Percentiles rank a stretch among this genome's conserved stretches.
phyloP scores from a whole-genome alignment of 2,329 filamentous ascomycete species.

The Aschersonia sp. region DNA sequence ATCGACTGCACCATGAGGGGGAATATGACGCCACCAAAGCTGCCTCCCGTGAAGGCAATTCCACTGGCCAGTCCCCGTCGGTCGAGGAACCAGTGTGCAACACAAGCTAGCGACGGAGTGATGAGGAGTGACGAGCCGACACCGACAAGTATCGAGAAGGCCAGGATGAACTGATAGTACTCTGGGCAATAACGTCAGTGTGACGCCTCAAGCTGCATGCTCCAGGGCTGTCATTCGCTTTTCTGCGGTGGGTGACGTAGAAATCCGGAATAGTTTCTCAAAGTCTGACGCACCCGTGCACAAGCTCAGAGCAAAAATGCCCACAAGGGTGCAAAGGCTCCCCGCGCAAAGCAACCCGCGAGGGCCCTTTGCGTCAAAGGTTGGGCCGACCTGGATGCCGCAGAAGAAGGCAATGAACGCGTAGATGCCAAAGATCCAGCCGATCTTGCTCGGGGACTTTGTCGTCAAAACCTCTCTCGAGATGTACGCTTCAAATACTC shows the following conservation, averaged over 20 bases:
- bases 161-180: constrained; percentile 71
- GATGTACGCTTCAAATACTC: constrained; percentile 50
- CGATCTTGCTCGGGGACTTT: constrained; percentile 41
- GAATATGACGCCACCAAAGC: constrained; percentile 54
- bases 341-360: not conserved
- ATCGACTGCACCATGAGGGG: constrained; percentile 30
- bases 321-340: not conserved
- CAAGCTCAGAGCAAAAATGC: constrained; percentile 1
- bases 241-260: not conserved
- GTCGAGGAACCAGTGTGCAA: constrained; percentile 55
- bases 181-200: constrained; percentile 9
- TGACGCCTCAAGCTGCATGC: not conserved
- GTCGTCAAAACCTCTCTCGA: constrained; percentile 39
- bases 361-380: constrained; percentile 36
- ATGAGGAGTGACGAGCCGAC: constrained; percentile 62
- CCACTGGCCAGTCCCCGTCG: constrained; percentile 66
- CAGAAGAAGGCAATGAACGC: constrained; percentile 53
- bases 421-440: constrained; percentile 58
- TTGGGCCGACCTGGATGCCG: constrained; percentile 51
- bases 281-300: not conserved
- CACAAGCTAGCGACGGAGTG: constrained; percentile 53
- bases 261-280: constrained; percentile 1
- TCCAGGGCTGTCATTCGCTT: not conserved
- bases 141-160: constrained; percentile 60
- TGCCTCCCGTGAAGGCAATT: constrained; percentile 62